Base-by-base conservation (phyloP, 805 yeast species). In the Metschnikowia dekortorum region DNA sequence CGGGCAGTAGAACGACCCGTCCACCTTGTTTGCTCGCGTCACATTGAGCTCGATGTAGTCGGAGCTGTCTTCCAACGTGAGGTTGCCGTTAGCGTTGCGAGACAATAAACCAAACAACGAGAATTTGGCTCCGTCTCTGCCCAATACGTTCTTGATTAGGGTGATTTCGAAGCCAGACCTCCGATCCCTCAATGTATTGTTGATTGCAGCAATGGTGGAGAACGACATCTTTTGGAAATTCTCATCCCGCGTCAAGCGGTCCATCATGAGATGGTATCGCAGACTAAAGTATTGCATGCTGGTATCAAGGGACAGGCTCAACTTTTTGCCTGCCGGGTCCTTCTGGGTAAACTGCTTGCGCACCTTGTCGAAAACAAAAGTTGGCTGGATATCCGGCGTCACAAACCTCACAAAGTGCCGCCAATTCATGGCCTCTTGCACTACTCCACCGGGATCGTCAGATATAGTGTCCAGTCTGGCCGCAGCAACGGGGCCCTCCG, bases 111-210 rank as follows among this genome's bases (percentile, higher is more conserved):
- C 99, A 60, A 91, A 82, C 2, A 94, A 63, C 7, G 87, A 70
- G 62, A 94, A 94, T 50, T 81, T 75, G 47, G 80, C 74, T 4
- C 92, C 92, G 59, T 86, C 87, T 48, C 96, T 72, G 31, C 99
- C 99, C 30, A 94, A 65, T 51, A 94, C 70, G 64, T 91, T 91
- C 60, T 91, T 91, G 48, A 94, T 83, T 37, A 82, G 74, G 0
- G 96, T 87, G 41, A 92, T 72, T 36, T 64, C 67, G 44, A 56
- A 53, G 37, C 53, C 53, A n/a, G 50, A n/a, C 33, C 47, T 49
- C 8, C 50, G 50, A 26, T 48, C 46, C 5, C 41, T 39, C 38
- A 56, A 47, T 14, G 51, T 40, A 28, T 69, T 61, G 49, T 69
- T 67, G 41, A 78, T 62, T n/a, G 80, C 73, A 9, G 79, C 74